Evolutionary conservation across 768 basidiomycete genomes (phyloP).

Genomic region (Lactarius psammicola): DNA sequence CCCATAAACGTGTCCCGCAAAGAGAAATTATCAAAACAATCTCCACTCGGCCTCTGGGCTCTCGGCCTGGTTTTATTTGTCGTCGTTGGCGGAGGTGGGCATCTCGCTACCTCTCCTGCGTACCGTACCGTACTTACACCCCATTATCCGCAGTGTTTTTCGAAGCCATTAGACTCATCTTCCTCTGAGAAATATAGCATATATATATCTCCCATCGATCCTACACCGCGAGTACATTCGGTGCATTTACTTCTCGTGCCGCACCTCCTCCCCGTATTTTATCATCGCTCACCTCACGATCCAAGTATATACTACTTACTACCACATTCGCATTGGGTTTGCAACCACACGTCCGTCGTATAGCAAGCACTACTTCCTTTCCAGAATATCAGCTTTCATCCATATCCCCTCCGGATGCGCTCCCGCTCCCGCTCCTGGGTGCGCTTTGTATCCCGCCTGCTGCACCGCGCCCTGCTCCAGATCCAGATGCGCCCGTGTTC

Average conservation of each 20-base stretch:
- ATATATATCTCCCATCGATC: background rate
- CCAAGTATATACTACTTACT: constrained; percentile 6
- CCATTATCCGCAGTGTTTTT: constrained; percentile 56
- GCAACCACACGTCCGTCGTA: constrained; percentile 8
- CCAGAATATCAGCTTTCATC: constrained; percentile 30
- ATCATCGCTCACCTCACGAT: background rate
- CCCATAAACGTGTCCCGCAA: constrained; percentile 69
- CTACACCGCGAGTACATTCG: background rate
- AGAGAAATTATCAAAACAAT: constrained; percentile 66
- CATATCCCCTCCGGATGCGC: constrained; percentile 52
- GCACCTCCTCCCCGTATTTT: background rate
- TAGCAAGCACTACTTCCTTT: constrained; percentile 3
- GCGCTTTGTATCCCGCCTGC: constrained; percentile 49
- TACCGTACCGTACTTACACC: constrained; percentile 8
- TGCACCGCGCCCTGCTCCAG: constrained; percentile 25
- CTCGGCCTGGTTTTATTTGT: constrained; percentile 74
- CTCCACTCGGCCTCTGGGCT: constrained; percentile 74
- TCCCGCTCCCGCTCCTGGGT: constrained; percentile 54
- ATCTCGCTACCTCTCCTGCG: background rate
- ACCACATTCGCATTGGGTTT: constrained; percentile 11
- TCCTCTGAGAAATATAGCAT: constrained; percentile 45
- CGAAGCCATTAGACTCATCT: constrained; percentile 63
- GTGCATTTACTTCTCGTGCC: background rate
- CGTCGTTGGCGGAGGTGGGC: constrained; percentile 75
- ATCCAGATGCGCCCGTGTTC: constrained; percentile 34